A percentile compares a stretch with the other conserved stretches of the same genome.
phyloP scores from a whole-genome alignment of 2,329 filamentous ascomycete genomes.

The Torrubiellomyces zombiae region DNA sequence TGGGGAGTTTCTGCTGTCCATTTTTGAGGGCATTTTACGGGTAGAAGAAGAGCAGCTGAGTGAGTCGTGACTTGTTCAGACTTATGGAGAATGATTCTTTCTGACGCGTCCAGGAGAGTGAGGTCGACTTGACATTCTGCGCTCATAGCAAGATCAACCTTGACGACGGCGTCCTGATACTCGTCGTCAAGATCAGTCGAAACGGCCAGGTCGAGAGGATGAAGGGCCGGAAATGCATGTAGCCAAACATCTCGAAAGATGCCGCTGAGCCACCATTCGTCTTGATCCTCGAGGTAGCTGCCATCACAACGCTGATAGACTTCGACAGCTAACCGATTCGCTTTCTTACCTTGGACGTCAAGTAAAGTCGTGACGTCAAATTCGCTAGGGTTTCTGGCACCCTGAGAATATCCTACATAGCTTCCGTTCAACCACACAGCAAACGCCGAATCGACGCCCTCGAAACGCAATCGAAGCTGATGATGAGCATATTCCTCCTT shows the following conservation, averaged over 20 bases:
- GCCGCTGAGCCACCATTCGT: constrained; percentile 51
- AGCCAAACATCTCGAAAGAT: constrained; percentile 57
- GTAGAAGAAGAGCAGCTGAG: constrained; percentile 23
- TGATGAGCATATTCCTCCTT: constrained; percentile 26
- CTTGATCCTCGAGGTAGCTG: constrained; percentile 55
- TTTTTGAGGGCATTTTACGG: constrained; percentile 34
- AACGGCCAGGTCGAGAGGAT: constrained; percentile 39
- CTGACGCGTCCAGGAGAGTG: constrained; percentile 20
- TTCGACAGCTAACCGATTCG: constrained; percentile 45
- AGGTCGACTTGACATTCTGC: constrained; percentile 13
- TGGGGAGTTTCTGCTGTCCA: constrained; percentile 56
- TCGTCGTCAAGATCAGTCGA: constrained; percentile 37
- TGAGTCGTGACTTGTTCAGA: constrained; percentile 11
- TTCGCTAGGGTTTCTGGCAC: constrained; percentile 54
- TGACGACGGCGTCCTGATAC: constrained; percentile 35
- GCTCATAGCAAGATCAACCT: constrained; percentile 26
- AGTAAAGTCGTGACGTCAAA: constrained; percentile 48
- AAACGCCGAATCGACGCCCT: constrained; percentile 59
- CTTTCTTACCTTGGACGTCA: constrained; percentile 23
- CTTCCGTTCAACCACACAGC: constrained; percentile 54
- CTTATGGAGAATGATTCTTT: too few relatives aligned
- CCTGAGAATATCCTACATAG: constrained; percentile 55
- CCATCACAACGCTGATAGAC: constrained; percentile 61
- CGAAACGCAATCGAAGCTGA: constrained; percentile 53
- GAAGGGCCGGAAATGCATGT: constrained; percentile 38